These are phyloP conservation scores for Mucor saturninus DNA, from an alignment of 371 early-diverging fungal genomes.

Conservation along the genomic window DNA sequence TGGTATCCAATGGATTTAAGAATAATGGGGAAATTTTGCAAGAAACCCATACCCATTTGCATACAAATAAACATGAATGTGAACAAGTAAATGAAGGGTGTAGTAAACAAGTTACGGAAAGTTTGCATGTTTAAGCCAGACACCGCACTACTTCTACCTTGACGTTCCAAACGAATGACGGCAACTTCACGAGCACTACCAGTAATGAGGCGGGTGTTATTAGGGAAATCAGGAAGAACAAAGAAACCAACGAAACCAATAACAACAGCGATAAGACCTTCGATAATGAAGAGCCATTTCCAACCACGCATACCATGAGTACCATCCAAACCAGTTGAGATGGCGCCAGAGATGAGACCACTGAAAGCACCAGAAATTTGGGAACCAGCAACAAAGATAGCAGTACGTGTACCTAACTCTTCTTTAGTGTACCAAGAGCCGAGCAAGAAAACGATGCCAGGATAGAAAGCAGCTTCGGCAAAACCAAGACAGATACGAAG, in stretches of 20 bases:
- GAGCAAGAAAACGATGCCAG: constrained; percentile 74
- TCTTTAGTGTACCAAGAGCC: constrained; percentile 80
- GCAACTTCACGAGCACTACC: constrained; percentile 57
- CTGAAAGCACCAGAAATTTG: constrained; percentile 75
- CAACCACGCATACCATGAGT: constrained; percentile 56
- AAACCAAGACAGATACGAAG: constrained; percentile 71
- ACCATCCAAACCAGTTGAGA: constrained; percentile 42
- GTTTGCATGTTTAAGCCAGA: constrained; percentile 37
- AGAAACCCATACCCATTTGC: constrained; percentile 54
- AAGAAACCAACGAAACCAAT: constrained; percentile 48
- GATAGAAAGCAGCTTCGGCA: constrained; percentile 74
- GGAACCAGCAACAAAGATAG: constrained; percentile 67
- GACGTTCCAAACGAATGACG: constrained; percentile 50
- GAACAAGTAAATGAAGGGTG: constrained; percentile 47
- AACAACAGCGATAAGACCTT: constrained; percentile 56
- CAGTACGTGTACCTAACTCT: constrained; percentile 77
- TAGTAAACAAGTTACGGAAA: constrained; percentile 41
- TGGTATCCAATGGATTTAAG: constrained; percentile 37
- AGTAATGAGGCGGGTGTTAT: constrained; percentile 53
- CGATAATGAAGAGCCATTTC: constrained; percentile 68
- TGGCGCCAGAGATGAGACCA: constrained; percentile 58
- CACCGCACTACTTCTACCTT: constrained; percentile 30
- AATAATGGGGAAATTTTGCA: constrained; percentile 48
- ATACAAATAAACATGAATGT: constrained; percentile 44
- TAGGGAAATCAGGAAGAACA: constrained; percentile 65